Evolutionary conservation across 2,329 filamentous ascomycete species (phyloP), one percentile per base, ranked within the genome.

Genomic region (Exutisphaerella laricina): DNA sequence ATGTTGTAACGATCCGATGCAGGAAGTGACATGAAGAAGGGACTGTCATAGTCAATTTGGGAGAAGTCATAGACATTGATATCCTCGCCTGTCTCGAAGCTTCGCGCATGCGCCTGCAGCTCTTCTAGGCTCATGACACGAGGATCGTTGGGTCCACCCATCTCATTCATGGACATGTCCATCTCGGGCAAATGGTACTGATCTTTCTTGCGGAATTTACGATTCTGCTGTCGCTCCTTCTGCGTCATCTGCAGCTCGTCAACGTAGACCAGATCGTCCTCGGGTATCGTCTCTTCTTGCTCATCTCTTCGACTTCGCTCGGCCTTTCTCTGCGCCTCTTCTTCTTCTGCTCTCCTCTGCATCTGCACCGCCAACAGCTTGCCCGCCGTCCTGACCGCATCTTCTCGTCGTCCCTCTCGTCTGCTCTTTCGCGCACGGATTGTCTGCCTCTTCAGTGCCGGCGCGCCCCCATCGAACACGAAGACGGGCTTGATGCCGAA

Each of bases 401-500:
- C 92, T 52, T 98, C 92, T 34, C 89, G 77, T 45, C 89, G 75
- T 0, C 90, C 92, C 62, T 98, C 92, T 25, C 92, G 77, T 48
- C 88, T 76, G 46, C 77, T 77, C 64, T 89, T 88, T 30, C 92
- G 75, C 39, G 75, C 79, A 48, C 80, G 80, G 48, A 98, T 89
- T 0, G 92, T 98, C 63, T 94, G 85, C 43, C 90, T 77, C 71
- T 98, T 98, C 51, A 98, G 74, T 2, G 80, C 74, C 0, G 94
- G 94, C 0, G 92, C 94, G 31, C 90, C 92, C 47, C 94, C 92
- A 67, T 98, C 92, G 64, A 98, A 98, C 10, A 98, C 89, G 64
- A 98, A 98, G 32, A 98, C 88, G 0, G 92, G 94, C 51, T 84
- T 86, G 64, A 98, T 95, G 37, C 94, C 92, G 60, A 92, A 90